Base-by-base conservation (phyloP, 2,329 filamentous ascomycete genomes). In the Aspergillus sp. region DNA sequence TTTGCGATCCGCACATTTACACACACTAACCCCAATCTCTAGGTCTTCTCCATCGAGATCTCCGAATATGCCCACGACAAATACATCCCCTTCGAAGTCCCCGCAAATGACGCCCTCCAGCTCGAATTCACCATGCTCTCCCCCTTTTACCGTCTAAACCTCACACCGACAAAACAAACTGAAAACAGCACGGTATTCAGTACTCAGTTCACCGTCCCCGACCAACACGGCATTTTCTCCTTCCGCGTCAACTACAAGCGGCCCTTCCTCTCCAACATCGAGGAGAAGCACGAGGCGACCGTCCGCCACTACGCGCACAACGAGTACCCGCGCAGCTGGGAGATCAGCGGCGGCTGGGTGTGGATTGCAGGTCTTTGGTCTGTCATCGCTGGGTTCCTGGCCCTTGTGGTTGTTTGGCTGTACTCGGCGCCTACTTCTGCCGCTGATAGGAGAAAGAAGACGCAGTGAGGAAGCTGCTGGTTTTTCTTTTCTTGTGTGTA, bases 51-150 rank as follows among this genome's bases (percentile, higher is more conserved):
- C 72, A 94, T 98, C 74, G 93, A 94, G 66, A 73, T 99, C 57
- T 97, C 93, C 28, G 93, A 97, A 78, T 97, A 92, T 77, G 79
- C 80, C 54, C 88, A 87, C 81, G 87, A 91, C 76, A 85, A 88
- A 73, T 96, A 89, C 82, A 79, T 82, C 6, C 91, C 93, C 50
- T 97, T 93, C 80, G 82, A 82, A 46, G 82, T 91, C 22, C 88
- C 92, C 23, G 74, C 83, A 8, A 83, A 80, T 64, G 95, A 99
- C 75, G 84, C 83, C 30, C 75, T 99, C 38, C 95, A 99, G 79
- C 91, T 99, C 64, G 95, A 99, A 79, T 97, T 98, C 83, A 93
- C 89, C 81, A 99, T 98, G 95, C 90, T 99, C 51, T 97, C 94
- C 1, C 94, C 95, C 60, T 98, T 97, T 87, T 90, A 97, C 81